A percentile compares a stretch with the other conserved stretches of the same genome.
These are phyloP conservation scores for Peniophora sp. DNA, from an alignment of 1,284 basidiomycete species.

Conservation along the genomic window DNA sequence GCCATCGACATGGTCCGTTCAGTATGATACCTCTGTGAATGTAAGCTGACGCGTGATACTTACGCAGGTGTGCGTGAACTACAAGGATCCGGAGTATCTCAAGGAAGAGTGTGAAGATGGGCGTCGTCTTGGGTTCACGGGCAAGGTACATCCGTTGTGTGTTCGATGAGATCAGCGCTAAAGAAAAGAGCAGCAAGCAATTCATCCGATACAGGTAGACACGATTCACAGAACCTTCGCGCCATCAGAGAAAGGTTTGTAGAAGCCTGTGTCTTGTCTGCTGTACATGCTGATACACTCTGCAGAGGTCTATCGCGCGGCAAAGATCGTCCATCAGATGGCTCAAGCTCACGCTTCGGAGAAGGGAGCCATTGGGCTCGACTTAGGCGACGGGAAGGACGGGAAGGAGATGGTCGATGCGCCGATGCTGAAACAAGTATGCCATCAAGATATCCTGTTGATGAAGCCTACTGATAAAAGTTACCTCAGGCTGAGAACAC, in stretches of 20 bases:
- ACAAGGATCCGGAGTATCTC: constrained; percentile 69
- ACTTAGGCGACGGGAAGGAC: constrained; percentile 42
- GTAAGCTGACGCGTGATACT: neutral
- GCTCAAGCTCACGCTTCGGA: constrained; percentile 35
- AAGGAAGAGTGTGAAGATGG: constrained; percentile 77
- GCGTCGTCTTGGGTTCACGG: constrained; percentile 72
- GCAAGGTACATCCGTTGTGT: constrained; percentile 55
- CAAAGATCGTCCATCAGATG: constrained; percentile 66
- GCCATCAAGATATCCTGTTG: constrained; percentile 10
- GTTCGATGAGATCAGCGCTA: constrained; percentile 2
- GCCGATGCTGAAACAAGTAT: constrained; percentile 81
- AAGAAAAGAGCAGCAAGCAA: constrained; percentile 66
- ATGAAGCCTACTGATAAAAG: constrained; percentile 16
- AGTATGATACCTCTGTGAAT: no score
- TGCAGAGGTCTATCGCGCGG: constrained; percentile 74
- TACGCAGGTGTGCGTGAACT: constrained; percentile 82
- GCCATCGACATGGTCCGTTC: constrained; percentile 80
- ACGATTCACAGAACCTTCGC: constrained; percentile 76
- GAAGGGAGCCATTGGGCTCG: constrained; percentile 59
- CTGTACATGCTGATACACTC: neutral
- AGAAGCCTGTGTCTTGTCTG: constrained; percentile 2
- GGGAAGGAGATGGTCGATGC: constrained; percentile 87
- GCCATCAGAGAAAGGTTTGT: constrained; percentile 61
- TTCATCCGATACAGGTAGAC: constrained; percentile 84
- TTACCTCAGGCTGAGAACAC: constrained; percentile 53